Evolutionary conservation across 257 asterid genomes (phyloP), one percentile per base, ranked within the genome.

Genomic region (Solanum lycopersicoides): DNA sequence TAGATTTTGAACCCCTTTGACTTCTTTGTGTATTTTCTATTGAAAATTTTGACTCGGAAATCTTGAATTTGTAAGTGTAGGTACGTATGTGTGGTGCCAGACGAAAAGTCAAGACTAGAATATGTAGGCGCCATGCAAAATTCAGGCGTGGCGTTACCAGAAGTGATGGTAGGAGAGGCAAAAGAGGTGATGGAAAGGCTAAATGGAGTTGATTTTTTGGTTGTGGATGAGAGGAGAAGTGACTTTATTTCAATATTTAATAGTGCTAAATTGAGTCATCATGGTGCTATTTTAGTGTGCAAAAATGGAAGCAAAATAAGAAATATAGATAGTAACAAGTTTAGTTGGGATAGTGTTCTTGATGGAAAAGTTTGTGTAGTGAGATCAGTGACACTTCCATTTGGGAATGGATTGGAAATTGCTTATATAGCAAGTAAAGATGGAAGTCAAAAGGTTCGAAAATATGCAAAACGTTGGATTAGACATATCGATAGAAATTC

Each of bases 231-330:
- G 50, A n/a, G 82, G 35, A 9, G 86, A 71, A 85, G 87, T 75
- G 89, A 90, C 80, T 82, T 53, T 84, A 23, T 42, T 6, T 87
- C 69, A 53, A 45, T 90, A 15, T 71, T 88, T 44, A 50, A 88
- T 8, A 71, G 77, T 71, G 90, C 89, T 3, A 90, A 83, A n/a
- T 87, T 91, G 30, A 47, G 89, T 65, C 86, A 77, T 68, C 87
- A 45, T 47, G 93, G 93, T 28, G 92, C 89, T 28, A 92, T 90
- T 80, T 68, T 91, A 37, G 77, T 86, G 25, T 86, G 88, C 73
- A 88, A 69, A 80, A 87, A 87, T 87, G 84, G 86, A 14, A 56
- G 83, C 39, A 72, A 47, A 80, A 77, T n/a, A 76, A 80, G 41
- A 30, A 45, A 47, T 47, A 47, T 5, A 28, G 68, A 80, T 5